These are phyloP conservation scores for Puccinia triticina DNA, from an alignment of 1,284 basidiomycete species.

Conservation along the genomic window DNA sequence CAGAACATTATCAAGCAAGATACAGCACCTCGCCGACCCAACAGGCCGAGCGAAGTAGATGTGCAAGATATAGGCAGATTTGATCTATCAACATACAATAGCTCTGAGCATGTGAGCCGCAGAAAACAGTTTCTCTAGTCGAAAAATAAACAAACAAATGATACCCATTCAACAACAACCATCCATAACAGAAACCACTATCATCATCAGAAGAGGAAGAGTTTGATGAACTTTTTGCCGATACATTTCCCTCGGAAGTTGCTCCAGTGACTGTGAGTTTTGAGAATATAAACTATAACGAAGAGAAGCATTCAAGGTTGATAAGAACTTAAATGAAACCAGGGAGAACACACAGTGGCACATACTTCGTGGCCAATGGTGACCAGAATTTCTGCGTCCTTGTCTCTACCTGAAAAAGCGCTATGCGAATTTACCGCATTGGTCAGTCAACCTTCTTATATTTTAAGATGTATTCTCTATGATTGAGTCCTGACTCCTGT, in stretches of 20 bases:
- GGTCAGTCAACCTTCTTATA: neutral
- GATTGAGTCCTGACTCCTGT: neutral
- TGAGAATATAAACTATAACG: neutral
- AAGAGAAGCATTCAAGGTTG: neutral
- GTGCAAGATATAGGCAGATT: conserved; percentile 21
- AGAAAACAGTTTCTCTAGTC: neutral
- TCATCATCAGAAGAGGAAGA: conserved; percentile 23
- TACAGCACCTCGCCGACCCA: neutral
- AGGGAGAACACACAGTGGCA: neutral
- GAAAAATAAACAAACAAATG: neutral
- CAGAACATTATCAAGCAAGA: neutral
- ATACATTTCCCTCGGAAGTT: conserved; percentile 1
- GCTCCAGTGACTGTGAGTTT: conserved; percentile 1
- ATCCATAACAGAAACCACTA: conserved; percentile 2
- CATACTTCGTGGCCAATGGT: conserved; percentile 2
- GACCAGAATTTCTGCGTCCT: conserved; percentile 17
- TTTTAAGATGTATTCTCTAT: neutral
- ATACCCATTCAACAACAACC: neutral
- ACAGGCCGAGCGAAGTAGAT: conserved; percentile 22
- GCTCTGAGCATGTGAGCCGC: neutral
- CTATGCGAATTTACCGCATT: neutral
- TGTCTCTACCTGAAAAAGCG: conserved; percentile 27
- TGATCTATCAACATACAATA: conserved; percentile 6
- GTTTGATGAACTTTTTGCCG: conserved; percentile 19
- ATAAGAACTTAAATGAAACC: neutral